These are phyloP conservation scores for Sedum album DNA, from an alignment of 164 flowering plant genomes.

Conservation along the genomic window DNA sequence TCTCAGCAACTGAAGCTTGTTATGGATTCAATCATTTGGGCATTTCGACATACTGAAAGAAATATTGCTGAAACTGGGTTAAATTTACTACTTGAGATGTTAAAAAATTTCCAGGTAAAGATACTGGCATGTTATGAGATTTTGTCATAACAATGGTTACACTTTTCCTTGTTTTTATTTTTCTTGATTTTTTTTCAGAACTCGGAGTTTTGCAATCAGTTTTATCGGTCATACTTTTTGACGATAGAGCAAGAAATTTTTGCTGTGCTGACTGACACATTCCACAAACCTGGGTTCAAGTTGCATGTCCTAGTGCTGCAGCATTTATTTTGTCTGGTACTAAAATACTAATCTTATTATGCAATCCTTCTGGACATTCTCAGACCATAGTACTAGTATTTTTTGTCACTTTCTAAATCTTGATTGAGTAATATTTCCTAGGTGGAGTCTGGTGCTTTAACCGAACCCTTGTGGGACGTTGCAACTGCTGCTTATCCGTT, in stretches of 20 bases:
- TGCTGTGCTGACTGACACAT: conserved; percentile 97
- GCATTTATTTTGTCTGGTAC: conserved; percentile 90
- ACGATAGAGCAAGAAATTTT: conserved; percentile 96
- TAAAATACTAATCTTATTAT: not conserved
- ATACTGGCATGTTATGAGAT: not conserved
- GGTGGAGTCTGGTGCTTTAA: conserved; percentile 73
- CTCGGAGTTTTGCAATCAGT: conserved; percentile 92
- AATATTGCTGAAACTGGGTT: conserved; percentile 98
- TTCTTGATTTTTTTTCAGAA: conserved; percentile 31
- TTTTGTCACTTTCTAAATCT: not conserved
- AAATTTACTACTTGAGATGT: conserved; percentile 83
- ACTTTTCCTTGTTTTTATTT: not conserved
- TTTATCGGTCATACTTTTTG: conserved; percentile 71
- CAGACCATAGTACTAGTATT: not conserved
- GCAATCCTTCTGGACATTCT: not conserved
- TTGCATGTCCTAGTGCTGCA: conserved; percentile 87
- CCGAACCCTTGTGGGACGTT: conserved; percentile 90
- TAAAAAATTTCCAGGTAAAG: conserved; percentile 78
- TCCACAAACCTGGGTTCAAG: conserved; percentile 98
- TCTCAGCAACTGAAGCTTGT: conserved; percentile 86
- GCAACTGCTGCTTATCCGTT: conserved; percentile 59
- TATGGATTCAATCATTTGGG: conserved; percentile 98
- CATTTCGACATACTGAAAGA: conserved; percentile 95
- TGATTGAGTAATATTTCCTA: conserved; percentile 17
- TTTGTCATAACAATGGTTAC: not conserved